Evolutionary conservation across 2,329 filamentous ascomycete species (phyloP), one percentile per base, ranked within the genome.

Genomic region (Calonectria pteridis): DNA sequence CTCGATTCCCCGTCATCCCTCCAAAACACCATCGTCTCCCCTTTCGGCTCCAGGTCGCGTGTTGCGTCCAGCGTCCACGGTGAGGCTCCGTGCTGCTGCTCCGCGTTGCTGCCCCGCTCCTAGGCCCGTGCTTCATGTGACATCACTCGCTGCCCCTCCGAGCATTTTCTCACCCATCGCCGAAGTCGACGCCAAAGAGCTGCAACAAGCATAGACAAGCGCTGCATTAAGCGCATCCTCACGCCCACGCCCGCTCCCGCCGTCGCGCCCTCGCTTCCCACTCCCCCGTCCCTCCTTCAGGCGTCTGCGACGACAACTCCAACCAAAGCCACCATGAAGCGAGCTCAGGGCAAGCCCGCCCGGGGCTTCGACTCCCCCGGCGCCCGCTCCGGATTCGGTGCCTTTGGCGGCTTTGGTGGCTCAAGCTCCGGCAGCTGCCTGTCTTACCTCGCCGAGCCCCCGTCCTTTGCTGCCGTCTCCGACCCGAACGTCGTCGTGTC

Each of bases 371-470:
- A 78, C n/a, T 28, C 26, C 40, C 20, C 73, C 67, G 76, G 74
- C 73, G 64, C 79, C 78, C 77, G 77, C 75, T 73, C 78, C 73
- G 79, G 77, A 49, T 75, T 79, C 62, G 73, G 78, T 58, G 74
- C 62, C 58, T 80, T 79, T 53, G 79, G 79, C 75, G 79, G 77
- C 29, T 82, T 81, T 76, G 79, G 77, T 53, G 75, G 83, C 73
- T 84, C 88, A 78, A 81, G 85, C 46, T 85, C 83, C 62, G 84
- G 84, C 71, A 89, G 85, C 77, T 88, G 87, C 9, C 89, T 99
- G 49, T 98, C 96, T 55, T 98, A 98, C 85, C 91, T 98, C 67
- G 89, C 94, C 67, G 95, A 98, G 80, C 94, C 95, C 13, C 94
- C 94, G 62, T 94, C 98, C 80, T 91, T 98, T 77, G 92, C 92